Percentiles rank a stretch among this genome's conserved stretches.
These are phyloP conservation scores for Onygenales sp. DNA, from an alignment of 2,329 filamentous ascomycete genomes.

Conservation along the genomic window DNA sequence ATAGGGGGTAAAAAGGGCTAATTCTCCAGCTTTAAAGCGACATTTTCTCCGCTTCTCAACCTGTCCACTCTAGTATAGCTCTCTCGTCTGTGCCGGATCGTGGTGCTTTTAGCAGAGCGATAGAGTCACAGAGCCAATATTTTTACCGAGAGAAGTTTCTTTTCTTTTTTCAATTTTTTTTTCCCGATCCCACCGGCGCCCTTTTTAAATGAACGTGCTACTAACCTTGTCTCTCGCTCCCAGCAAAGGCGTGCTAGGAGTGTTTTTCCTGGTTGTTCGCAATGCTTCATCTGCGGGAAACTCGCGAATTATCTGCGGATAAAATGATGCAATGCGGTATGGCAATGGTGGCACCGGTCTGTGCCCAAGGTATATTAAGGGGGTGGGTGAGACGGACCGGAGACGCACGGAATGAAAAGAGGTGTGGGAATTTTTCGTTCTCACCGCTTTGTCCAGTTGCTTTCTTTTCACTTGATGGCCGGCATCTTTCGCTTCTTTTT, in stretches of 20 bases:
- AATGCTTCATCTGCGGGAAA: neutral
- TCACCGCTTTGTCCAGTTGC: conserved; percentile 2
- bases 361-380: neutral
- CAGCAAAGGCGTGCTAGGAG: conserved; percentile 11
- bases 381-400: neutral
- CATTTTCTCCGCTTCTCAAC: neutral
- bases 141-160: neutral
- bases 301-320: conserved; percentile 6
- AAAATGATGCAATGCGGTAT: conserved; percentile 10
- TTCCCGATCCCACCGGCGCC: neutral
- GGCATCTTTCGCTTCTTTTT: neutral
- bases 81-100: neutral
- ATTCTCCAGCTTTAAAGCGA: neutral
- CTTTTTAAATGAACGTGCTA: neutral
- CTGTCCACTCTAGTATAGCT: neutral
- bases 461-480: neutral
- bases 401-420: neutral
- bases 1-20: neutral
- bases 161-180: neutral
- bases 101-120: neutral
- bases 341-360: conserved; percentile 7
- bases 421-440: neutral
- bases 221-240: conserved; percentile 3
- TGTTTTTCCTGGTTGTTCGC: neutral
- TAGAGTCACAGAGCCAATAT: neutral